Percentiles rank a stretch among this genome's conserved stretches.
phyloP scores from a whole-genome alignment of 169 alveolate genomes.

The Pseudocohnilembus persalinus region DNA sequence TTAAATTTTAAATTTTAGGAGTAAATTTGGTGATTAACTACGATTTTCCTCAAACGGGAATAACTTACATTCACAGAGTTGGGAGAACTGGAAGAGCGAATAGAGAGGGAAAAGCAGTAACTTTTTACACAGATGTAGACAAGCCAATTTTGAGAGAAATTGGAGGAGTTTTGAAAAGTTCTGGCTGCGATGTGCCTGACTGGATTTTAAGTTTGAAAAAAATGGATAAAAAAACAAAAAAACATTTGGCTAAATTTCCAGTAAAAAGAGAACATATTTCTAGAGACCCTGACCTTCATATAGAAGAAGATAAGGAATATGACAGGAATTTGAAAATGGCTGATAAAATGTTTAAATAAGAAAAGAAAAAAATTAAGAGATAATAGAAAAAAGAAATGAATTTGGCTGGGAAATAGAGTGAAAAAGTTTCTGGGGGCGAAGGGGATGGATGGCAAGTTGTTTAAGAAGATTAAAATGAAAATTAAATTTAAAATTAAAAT shows the following conservation, averaged over 20 bases:
- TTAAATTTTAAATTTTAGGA: neutral
- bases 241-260: constrained; percentile 62
- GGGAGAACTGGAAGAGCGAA: constrained; percentile 99
- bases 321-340: constrained; percentile 18
- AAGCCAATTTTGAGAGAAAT: constrained; percentile 65
- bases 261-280: constrained; percentile 63
- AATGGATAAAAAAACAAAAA: constrained; percentile 49
- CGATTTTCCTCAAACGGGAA: constrained; percentile 94
- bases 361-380: constrained; percentile 3
- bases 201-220: constrained; percentile 78
- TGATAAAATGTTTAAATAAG: neutral
- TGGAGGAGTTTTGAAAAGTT: constrained; percentile 79
- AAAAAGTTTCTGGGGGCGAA: neutral
- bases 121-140: constrained; percentile 89
- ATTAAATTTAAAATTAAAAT: too few species aligned
- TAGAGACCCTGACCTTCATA: constrained; percentile 19
- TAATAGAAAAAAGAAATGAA: neutral
- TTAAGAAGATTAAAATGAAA: too few species aligned
- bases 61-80: constrained; percentile 96
- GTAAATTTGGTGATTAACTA: constrained; percentile 95
- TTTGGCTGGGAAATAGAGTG: neutral
- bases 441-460: constrained; percentile 13
- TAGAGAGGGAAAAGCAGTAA: constrained; percentile 86
- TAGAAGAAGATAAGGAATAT: constrained; percentile 13
- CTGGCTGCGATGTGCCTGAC: constrained; percentile 85